Percentiles rank a stretch among this genome's conserved stretches.
These are phyloP conservation scores for Aspergillus sp. DNA, from an alignment of 2,329 filamentous ascomycete species.

Conservation along the genomic window DNA sequence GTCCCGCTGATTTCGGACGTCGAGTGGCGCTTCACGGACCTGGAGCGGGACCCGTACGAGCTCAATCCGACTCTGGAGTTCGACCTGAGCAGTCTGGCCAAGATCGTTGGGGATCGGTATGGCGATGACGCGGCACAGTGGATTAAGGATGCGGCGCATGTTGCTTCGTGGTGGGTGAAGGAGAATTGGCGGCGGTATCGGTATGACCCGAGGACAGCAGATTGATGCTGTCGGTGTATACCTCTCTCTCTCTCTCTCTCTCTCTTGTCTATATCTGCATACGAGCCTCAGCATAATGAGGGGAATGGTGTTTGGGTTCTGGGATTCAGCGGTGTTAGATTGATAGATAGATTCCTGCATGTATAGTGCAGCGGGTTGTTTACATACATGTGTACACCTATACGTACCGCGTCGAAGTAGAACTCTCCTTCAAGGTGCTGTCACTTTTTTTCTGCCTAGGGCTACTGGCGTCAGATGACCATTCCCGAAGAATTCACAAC, in stretches of 20 bases:
- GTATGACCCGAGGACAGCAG: conserved; percentile 4
- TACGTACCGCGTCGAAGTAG: too few species aligned
- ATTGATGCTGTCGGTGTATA: neutral
- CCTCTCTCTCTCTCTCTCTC: too few species aligned
- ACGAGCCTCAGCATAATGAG: neutral
- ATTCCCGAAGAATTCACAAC: too few species aligned
- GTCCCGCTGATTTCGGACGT: conserved; percentile 23
- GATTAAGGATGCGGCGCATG: conserved; percentile 18
- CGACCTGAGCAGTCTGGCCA: conserved; percentile 13
- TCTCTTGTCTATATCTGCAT: neutral
- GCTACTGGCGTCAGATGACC: too few species aligned
- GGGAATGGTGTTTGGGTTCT: neutral
- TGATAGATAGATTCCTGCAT: neutral
- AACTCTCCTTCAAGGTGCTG: too few species aligned
- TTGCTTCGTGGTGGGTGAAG: conserved; percentile 21
- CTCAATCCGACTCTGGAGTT: conserved; percentile 15
- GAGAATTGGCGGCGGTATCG: conserved; percentile 21
- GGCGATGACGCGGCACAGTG: conserved; percentile 12
- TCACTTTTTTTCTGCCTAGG: too few species aligned
- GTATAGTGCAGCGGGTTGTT: neutral
- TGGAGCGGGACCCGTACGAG: conserved; percentile 18
- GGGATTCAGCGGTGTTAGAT: neutral
- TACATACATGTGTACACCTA: too few species aligned
- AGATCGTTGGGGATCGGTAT: conserved; percentile 11
- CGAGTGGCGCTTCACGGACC: conserved; percentile 25